Percentiles rank a stretch among this genome's conserved stretches.
Conservation (phyloP, 2,329 filamentous ascomycete species). For the Xylaria digitata region DNA sequence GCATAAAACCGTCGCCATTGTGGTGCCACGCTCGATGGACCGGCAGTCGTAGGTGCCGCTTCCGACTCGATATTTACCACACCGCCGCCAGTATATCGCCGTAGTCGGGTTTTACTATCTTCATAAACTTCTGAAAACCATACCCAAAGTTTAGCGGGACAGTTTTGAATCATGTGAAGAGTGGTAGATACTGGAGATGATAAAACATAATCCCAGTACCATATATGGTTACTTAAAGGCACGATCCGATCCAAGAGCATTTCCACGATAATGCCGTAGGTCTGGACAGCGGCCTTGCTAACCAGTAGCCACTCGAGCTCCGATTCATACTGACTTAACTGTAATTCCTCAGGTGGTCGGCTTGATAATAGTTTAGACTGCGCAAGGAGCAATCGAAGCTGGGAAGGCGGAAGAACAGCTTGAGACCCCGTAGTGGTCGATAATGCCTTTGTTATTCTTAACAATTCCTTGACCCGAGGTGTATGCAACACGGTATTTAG, state of each 20-base stretch:
- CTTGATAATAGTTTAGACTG: slow-evolving; percentile 67
- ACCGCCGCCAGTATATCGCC: slow-evolving; percentile 47
- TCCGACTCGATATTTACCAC: slow-evolving; percentile 50
- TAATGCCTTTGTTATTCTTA: slow-evolving; percentile 75
- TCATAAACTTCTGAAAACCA: slow-evolving; percentile 77
- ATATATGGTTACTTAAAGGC: slow-evolving; percentile 85
- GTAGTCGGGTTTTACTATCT: slow-evolving; percentile 65
- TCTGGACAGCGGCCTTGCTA: slow-evolving; percentile 91
- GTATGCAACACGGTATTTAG: slow-evolving; percentile 63
- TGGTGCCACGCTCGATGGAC: slow-evolving; percentile 57
- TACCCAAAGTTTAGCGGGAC: slow-evolving; percentile 78
- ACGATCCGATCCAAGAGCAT: slow-evolving; percentile 85
- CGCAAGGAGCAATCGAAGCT: slow-evolving; percentile 71
- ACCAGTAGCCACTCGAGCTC: slow-evolving; percentile 92
- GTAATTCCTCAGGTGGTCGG: slow-evolving; percentile 43
- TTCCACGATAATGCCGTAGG: slow-evolving; percentile 83
- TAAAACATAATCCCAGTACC: slow-evolving; percentile 94
- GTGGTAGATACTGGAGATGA: slow-evolving; percentile 81
- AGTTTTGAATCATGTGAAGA: slow-evolving; percentile 87
- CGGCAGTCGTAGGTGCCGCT: slow-evolving; percentile 42
- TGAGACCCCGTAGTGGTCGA: slow-evolving; percentile 75
- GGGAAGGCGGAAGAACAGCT: slow-evolving; percentile 68
- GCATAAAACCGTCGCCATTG: slow-evolving; percentile 80
- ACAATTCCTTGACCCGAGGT: slow-evolving; percentile 69
- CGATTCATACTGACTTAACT: slow-evolving; percentile 68